Conservation (phyloP, 176 grass and related monocot genomes). For the Poa pratensis region DNA sequence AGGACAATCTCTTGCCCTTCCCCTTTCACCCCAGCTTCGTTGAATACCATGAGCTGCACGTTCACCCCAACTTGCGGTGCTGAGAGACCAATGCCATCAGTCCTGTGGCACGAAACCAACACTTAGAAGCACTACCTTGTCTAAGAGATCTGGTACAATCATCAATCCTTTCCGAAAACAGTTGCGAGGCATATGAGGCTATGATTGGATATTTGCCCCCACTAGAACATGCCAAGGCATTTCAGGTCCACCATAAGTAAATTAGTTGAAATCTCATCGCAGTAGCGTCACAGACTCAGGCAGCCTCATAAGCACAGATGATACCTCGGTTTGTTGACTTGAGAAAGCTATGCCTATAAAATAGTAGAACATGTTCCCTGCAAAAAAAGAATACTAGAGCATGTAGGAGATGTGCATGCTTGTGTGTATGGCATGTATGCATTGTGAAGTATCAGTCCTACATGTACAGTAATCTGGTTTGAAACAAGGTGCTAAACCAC, state of each 20-base stretch:
- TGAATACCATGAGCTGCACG: constrained; percentile 98
- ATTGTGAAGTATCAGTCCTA: not conserved
- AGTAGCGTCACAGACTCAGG: not conserved
- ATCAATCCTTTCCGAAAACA: not conserved
- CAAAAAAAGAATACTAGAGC: not conserved
- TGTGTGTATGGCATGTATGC: not conserved
- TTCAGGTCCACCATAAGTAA: not conserved
- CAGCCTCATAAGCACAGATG: not conserved
- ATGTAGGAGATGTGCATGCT: not conserved
- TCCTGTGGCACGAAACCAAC: constrained; percentile 56
- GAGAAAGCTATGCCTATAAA: not conserved
- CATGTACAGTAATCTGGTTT: not conserved
- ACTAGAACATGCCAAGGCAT: constrained; percentile 14
- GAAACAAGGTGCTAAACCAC: not conserved
- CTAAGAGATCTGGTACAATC: not conserved
- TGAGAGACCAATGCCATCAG: constrained; percentile 94
- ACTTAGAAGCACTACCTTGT: not conserved
- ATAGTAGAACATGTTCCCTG: not conserved
- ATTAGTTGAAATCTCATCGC: not conserved
- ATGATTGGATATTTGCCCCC: constrained; percentile 9
- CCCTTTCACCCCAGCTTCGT: constrained; percentile 74
- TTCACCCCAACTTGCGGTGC: constrained; percentile 96
- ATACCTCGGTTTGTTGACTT: not conserved
- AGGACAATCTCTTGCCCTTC: constrained; percentile 95
- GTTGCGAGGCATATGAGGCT: not conserved